These are phyloP conservation scores for Penicillium sp. DNA, from an alignment of 2,329 filamentous ascomycete genomes.

Conservation along the genomic window DNA sequence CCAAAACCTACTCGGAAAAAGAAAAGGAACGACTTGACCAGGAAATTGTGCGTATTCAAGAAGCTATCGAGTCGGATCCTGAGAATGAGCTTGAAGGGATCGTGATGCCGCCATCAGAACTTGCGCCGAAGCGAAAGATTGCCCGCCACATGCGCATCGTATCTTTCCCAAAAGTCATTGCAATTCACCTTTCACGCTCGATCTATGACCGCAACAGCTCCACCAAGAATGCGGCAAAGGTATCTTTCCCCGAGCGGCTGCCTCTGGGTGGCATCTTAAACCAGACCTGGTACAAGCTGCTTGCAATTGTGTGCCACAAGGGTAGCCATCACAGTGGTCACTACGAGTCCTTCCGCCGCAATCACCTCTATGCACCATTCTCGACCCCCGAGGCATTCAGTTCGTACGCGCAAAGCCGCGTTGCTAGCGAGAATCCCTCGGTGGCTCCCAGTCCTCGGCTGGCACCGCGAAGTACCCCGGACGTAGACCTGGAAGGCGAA, in stretches of 20 bases:
- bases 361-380: slow-evolving; percentile 76
- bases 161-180: slow-evolving; percentile 83
- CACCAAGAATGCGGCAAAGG: slow-evolving; percentile 92
- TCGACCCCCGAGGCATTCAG: slow-evolving; percentile 81
- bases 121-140: slow-evolving; percentile 80
- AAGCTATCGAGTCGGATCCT: slow-evolving; percentile 76
- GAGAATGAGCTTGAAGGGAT: slow-evolving; percentile 74
- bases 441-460: slow-evolving; percentile 52
- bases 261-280: slow-evolving; percentile 77
- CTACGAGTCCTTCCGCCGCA: slow-evolving; percentile 92
- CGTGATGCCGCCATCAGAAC: slow-evolving; percentile 70
- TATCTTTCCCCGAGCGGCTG: slow-evolving; percentile 85
- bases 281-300: slow-evolving; percentile 77
- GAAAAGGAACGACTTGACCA: slow-evolving; percentile 56
- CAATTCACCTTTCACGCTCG: slow-evolving; percentile 88
- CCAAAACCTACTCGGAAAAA: slow-evolving; percentile 55
- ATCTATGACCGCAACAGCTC: slow-evolving; percentile 83
- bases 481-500: slow-evolving; percentile 30
- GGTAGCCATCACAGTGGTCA: slow-evolving; percentile 95
- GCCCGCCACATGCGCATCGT: slow-evolving; percentile 86
- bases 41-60: slow-evolving; percentile 66
- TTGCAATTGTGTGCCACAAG: slow-evolving; percentile 89
- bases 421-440: slow-evolving; percentile 57
- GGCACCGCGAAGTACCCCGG: slow-evolving; percentile 38
- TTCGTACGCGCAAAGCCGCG: slow-evolving; percentile 66